phyloP scores from a whole-genome alignment of 495 filamentous ascomycete genomes.

The Oidiodendron maius region DNA sequence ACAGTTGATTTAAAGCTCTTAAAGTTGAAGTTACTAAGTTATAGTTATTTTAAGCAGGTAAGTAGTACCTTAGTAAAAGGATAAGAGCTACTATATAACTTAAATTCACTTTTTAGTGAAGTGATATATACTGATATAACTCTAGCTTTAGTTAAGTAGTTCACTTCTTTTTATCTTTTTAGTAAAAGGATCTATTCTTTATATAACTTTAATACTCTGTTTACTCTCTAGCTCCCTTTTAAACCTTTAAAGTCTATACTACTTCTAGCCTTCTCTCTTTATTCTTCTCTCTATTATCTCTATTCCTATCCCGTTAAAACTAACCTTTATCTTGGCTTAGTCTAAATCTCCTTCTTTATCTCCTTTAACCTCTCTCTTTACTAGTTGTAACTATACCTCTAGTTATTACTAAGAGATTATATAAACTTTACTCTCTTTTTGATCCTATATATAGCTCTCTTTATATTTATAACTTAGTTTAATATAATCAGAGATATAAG shows the following conservation, averaged over 20 bases:
- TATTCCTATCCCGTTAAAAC: neutral
- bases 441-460: neutral
- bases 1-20: no score
- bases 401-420: neutral
- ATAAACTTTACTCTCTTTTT: neutral
- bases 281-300: neutral
- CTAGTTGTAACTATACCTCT: neutral
- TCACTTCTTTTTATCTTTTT: no score
- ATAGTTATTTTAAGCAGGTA: no score
- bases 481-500: neutral
- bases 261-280: neutral
- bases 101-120: no score
- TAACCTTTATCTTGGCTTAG: neutral
- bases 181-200: no score
- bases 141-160: neutral
- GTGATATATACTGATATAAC: no score
- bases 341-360: neutral
- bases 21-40: no score
- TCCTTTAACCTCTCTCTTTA: neutral
- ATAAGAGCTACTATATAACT: no score
- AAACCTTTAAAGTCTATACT: neutral
- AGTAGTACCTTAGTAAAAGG: no score
- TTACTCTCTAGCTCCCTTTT: neutral
- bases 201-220: no score
- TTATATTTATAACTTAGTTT: neutral